These are phyloP conservation scores for Xerocomus potaroensis DNA, from an alignment of 768 basidiomycete genomes.

Conservation along the genomic window DNA sequence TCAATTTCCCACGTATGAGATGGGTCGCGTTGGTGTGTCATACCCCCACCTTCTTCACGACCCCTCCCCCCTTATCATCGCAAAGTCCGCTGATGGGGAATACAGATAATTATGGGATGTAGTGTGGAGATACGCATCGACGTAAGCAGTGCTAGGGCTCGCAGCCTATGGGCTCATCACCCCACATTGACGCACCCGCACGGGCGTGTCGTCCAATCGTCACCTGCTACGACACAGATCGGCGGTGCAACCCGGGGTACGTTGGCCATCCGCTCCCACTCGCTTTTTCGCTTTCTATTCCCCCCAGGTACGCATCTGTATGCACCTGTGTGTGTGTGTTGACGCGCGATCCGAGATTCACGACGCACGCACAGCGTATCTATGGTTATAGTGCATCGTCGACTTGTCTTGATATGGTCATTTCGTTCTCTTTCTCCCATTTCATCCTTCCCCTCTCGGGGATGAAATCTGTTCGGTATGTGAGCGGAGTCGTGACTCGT, in stretches of 20 bases:
- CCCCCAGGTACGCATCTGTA: background rate
- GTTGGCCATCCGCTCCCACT: too few relatives aligned
- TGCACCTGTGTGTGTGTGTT: conserved; percentile 2
- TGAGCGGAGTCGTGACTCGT: conserved; percentile 43
- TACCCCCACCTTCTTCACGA: background rate
- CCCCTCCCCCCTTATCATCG: conserved; percentile 13
- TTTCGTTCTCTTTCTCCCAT: conserved; percentile 3
- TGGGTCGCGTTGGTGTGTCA: background rate
- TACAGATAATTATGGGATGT: background rate
- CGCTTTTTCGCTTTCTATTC: background rate
- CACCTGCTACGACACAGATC: too few relatives aligned
- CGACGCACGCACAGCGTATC: background rate
- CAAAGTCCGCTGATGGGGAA: conserved; percentile 10
- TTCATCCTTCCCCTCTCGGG: background rate
- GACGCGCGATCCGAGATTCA: background rate
- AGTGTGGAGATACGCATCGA: conserved; percentile 34
- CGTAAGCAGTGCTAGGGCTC: conserved; percentile 38
- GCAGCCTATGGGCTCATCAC: too few relatives aligned
- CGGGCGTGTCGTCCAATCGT: too few relatives aligned
- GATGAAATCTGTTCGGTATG: too few relatives aligned
- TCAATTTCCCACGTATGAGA: background rate
- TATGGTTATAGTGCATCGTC: conserved; percentile 14
- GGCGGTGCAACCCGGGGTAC: too few relatives aligned
- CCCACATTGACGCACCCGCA: too few relatives aligned
- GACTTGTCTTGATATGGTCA: too few relatives aligned